Percentiles rank a stretch among this genome's conserved stretches.
These are phyloP conservation scores for Oryza brachyantha DNA, from an alignment of 176 grass and related monocot species.

Conservation along the genomic window DNA sequence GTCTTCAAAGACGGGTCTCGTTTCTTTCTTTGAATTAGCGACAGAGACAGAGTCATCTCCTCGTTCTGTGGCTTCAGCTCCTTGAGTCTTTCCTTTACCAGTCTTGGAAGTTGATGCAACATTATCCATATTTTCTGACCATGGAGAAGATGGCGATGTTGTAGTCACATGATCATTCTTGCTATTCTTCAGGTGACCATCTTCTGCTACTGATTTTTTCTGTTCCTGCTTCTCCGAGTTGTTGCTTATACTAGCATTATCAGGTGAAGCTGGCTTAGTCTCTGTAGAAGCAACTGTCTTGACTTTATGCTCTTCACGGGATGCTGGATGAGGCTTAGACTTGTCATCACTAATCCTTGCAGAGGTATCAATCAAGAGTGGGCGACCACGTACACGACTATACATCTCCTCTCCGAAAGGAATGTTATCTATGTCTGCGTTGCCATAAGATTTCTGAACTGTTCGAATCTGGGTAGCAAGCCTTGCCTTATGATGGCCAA, in stretches of 20 bases:
- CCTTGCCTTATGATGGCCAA: conserved; percentile 91
- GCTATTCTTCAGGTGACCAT: conserved; percentile 28
- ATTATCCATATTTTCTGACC: conserved; percentile 38
- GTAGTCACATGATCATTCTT: conserved; percentile 37
- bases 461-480: conserved; percentile 98
- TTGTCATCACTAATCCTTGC: conserved; percentile 72
- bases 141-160: neutral
- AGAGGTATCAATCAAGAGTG: conserved; percentile 79
- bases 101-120: conserved; percentile 1
- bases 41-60: conserved; percentile 32
- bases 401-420: conserved; percentile 84
- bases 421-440: conserved; percentile 87
- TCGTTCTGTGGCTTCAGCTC: too few species aligned
- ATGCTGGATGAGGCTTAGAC: conserved; percentile 49
- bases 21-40: conserved; percentile 56
- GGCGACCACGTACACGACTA: conserved; percentile 45
- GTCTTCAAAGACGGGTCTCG: conserved; percentile 77
- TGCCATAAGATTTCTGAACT: conserved; percentile 94
- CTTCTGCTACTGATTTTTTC: too few species aligned
- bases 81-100: too few species aligned
- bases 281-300: conserved; percentile 45
- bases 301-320: too few species aligned
- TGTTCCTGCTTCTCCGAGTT: conserved; percentile 55
- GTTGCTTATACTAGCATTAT: conserved; percentile 38
- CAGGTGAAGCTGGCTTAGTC: conserved; percentile 38